These are phyloP conservation scores for Sporothrix curviconia DNA, from an alignment of 2,329 filamentous ascomycete genomes.

Conservation along the genomic window DNA sequence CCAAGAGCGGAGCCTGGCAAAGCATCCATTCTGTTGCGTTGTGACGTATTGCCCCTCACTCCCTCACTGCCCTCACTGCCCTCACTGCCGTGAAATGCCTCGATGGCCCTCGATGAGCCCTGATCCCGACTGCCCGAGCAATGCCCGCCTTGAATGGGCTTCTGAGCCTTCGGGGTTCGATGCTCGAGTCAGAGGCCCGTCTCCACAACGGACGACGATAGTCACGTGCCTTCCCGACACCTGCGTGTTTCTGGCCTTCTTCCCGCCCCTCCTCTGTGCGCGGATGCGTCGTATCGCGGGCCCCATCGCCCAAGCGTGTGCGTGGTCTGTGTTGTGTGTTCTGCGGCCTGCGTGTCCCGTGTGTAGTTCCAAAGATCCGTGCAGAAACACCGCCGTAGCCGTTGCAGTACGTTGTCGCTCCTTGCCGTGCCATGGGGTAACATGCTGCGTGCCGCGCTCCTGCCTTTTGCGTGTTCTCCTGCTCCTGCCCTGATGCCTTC, in stretches of 20 bases:
- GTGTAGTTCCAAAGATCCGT: background rate
- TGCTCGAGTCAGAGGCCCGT: background rate
- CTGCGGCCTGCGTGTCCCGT: background rate
- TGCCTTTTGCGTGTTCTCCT: too few relatives aligned
- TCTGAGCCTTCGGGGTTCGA: background rate
- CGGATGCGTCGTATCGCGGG: background rate
- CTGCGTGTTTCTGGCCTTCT: too few relatives aligned
- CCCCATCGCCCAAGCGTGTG: background rate
- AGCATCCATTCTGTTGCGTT: too few relatives aligned
- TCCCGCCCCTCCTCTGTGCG: background rate
- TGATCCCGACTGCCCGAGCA: constrained; percentile 1
- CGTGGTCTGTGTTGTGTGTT: background rate
- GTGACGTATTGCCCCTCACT: background rate
- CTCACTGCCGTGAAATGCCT: too few relatives aligned
- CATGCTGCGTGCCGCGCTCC: too few relatives aligned
- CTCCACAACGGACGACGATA: background rate
- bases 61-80: too few relatives aligned
- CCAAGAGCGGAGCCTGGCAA: background rate
- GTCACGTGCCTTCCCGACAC: background rate
- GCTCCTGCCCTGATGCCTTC: background rate
- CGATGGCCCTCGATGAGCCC: too few relatives aligned
- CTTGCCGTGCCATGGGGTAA: constrained; percentile 1
- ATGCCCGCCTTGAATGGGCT: background rate
- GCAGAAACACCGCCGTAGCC: background rate
- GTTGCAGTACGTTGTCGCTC: background rate